Conservation (phyloP, 2,329 filamentous ascomycete genomes). For the Colletotrichum trifolii region DNA sequence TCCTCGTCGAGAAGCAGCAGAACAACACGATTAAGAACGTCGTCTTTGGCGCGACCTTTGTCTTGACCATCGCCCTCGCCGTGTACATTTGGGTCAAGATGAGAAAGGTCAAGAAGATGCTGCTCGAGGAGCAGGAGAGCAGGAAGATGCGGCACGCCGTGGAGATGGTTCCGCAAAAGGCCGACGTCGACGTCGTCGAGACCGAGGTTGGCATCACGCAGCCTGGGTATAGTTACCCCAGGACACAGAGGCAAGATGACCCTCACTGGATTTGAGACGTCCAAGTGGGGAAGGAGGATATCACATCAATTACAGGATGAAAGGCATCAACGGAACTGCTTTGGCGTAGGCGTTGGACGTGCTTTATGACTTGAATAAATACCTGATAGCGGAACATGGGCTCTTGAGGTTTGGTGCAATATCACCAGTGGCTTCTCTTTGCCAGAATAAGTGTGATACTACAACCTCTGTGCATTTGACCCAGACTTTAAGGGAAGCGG, state of each 20-base stretch:
- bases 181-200: constrained; percentile 13
- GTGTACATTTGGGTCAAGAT: constrained; percentile 52
- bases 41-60: constrained; percentile 47
- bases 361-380: no score
- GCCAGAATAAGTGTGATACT: no score
- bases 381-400: no score
- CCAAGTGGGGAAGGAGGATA: no score
- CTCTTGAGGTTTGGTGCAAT: no score
- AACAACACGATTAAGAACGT: constrained; percentile 46
- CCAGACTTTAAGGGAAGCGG: no score
- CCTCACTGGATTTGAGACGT: constrained; percentile 30
- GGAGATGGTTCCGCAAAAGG: constrained; percentile 20
- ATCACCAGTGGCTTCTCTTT: no score
- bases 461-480: no score
- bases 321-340: background rate
- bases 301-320: background rate
- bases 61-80: constrained; percentile 49
- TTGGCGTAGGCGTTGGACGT: no score
- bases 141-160: constrained; percentile 32
- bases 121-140: constrained; percentile 48
- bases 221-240: background rate
- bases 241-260: constrained; percentile 15
- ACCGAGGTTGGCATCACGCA: constrained; percentile 8
- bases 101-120: constrained; percentile 45
- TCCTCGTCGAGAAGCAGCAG: constrained; percentile 44